These are phyloP conservation scores for Xylaria flabelliformis DNA, from an alignment of 495 filamentous ascomycete species.

Conservation along the genomic window DNA sequence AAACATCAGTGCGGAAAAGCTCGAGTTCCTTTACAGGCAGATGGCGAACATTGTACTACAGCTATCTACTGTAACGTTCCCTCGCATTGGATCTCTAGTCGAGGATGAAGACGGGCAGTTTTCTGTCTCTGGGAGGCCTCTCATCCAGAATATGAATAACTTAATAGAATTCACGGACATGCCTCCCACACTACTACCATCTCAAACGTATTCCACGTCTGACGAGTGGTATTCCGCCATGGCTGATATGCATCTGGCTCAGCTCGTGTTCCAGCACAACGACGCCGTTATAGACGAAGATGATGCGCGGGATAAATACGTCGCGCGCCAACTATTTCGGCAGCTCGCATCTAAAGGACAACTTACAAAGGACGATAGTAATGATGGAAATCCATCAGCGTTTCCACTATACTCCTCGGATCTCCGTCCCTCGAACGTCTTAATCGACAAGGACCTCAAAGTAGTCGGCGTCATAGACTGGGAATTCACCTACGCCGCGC, in stretches of 20 bases:
- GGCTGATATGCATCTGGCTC: constrained; percentile 46
- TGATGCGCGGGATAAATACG: constrained; percentile 45
- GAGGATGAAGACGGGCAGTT: constrained; percentile 25
- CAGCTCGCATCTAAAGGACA: constrained; percentile 23
- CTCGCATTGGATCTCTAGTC: constrained; percentile 48
- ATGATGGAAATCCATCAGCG: background rate
- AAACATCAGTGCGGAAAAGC: background rate
- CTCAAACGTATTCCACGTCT: constrained; percentile 4
- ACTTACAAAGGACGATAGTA: constrained; percentile 40
- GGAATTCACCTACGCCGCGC: constrained; percentile 48
- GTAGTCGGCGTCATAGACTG: constrained; percentile 39
- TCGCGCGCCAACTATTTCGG: constrained; percentile 38
- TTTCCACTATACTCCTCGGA: constrained; percentile 41
- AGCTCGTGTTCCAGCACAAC: background rate
- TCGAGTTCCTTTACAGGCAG: constrained; percentile 23
- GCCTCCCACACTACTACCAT: constrained; percentile 33
- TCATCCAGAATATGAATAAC: constrained; percentile 41
- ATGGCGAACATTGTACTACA: constrained; percentile 45
- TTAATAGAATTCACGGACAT: constrained; percentile 34
- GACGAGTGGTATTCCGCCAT: constrained; percentile 50
- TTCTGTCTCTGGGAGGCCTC: constrained; percentile 31
- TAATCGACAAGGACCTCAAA: constrained; percentile 30
- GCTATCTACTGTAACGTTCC: constrained; percentile 39
- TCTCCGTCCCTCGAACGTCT: constrained; percentile 35
- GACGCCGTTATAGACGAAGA: constrained; percentile 29